These are phyloP conservation scores for Micromonas commoda DNA, from an alignment of 139 green algal species.

Conservation along the genomic window DNA sequence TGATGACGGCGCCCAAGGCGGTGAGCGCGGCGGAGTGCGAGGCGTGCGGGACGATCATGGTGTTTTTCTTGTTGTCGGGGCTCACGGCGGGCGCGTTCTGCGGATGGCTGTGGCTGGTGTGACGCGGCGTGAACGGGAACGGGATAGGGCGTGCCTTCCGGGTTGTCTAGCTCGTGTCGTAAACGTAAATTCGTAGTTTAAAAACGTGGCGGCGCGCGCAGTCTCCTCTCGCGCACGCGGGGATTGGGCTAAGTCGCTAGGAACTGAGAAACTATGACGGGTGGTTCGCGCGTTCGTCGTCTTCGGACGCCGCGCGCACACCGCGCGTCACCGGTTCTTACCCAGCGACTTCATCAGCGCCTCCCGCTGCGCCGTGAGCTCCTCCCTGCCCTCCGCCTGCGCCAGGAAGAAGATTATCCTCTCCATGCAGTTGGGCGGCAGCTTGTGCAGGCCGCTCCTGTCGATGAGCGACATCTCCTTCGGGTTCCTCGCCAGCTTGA, in stretches of 20 bases:
- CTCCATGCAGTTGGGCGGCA: conserved; percentile 10
- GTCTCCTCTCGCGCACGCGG: background rate
- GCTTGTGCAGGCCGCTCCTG: background rate
- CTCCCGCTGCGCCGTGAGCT: background rate
- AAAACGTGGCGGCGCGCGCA: too few species aligned
- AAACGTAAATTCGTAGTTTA: too few species aligned
- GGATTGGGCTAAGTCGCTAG: background rate
- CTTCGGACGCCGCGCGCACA: background rate
- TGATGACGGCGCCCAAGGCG: conserved; percentile 12
- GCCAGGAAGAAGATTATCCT: background rate
- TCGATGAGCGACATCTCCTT: background rate
- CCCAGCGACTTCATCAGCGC: conserved; percentile 7
- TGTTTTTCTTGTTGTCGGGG: conserved; percentile 68
- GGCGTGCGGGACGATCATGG: conserved; percentile 58
- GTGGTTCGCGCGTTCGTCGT: background rate
- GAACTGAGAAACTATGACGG: too few species aligned
- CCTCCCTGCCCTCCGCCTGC: background rate
- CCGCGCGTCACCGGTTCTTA: background rate
- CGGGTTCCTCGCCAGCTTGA: background rate
- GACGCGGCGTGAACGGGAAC: background rate
- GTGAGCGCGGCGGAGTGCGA: conserved; percentile 35
- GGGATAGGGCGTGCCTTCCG: too few species aligned
- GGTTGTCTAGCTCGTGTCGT: too few species aligned
- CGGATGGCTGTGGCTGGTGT: conserved; percentile 61
- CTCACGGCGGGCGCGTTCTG: conserved; percentile 57